Base-by-base conservation (phyloP, 257 asterid genomes). In the Gentiana dahurica region DNA sequence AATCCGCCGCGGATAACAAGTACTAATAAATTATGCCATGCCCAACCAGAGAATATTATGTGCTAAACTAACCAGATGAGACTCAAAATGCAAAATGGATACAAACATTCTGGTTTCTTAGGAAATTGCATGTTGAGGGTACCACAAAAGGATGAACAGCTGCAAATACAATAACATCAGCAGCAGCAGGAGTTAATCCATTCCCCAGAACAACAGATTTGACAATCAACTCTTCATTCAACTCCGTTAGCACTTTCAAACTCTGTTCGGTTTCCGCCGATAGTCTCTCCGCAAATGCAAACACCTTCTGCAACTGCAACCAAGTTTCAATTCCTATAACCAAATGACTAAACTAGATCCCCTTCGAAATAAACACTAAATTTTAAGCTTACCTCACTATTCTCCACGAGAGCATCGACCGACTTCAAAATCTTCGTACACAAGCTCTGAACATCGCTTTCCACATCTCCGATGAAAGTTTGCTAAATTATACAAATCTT, bases 141-240 rank as follows among this genome's bases (percentile, higher is more conserved):
- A 90, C 96, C 94, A 83, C 73, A 34, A 45, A 60, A 6, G 95
- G 61, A 76, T 88, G 93, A 33, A 84, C 74, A 6, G 79, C 78
- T 0, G 90, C 68, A 69, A 71, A 91, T 68, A 83, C 87, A 61
- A 83, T 57, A 58, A 77, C 71, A 78, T 91, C 98, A 13, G 94
- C 87, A 11, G 70, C 79, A 50, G 95, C 73, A 34, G 78, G 83
- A 54, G 46, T 79, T 52, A 78, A 58, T 8, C 95, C 95, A 59
- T 67, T 63, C 66, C 94, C 90, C 63, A 65, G 4, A 39, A 87
- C 15, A 74, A 85, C 95, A 33, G 95, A 72, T 62, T 81, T 83
- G 13, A 82, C 73, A 68, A 61, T 45, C 80, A 92, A 73, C 44
- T 81, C 91, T 36, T 78, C 94, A 62, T 85, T 88, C 75, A 90